A percentile compares a stretch with the other conserved stretches of the same genome.
Evolutionary conservation across 345 rosid species (phyloP).

Genomic region (Populus pruinosa): DNA sequence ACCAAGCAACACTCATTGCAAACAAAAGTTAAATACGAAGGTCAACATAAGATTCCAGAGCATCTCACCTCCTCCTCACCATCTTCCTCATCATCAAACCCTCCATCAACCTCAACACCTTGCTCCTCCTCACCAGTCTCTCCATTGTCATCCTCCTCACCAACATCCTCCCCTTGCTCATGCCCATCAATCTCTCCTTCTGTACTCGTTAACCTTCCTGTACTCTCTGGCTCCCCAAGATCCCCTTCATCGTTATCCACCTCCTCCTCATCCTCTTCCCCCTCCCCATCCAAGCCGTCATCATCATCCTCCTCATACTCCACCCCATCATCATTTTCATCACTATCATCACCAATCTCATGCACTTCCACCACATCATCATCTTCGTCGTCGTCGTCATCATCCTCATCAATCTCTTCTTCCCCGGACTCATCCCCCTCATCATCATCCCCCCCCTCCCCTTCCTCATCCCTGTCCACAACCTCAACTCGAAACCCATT

Average conservation of each 20-base stretch:
- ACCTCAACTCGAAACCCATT: slow-evolving; percentile 47
- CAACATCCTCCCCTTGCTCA: slow-evolving; percentile 72
- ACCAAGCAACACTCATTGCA: not conserved
- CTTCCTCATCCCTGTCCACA: slow-evolving; percentile 10
- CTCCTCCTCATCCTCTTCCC: slow-evolving; percentile 44
- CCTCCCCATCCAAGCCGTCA: slow-evolving; percentile 22
- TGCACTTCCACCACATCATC: slow-evolving; percentile 43
- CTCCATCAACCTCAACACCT: slow-evolving; percentile 47
- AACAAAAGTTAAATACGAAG: not conserved
- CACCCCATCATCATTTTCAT: slow-evolving; percentile 46
- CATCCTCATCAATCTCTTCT: slow-evolving; percentile 23
- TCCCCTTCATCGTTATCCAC: slow-evolving; percentile 50
- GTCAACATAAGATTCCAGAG: not conserved
- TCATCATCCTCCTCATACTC: slow-evolving; percentile 49
- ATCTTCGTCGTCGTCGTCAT: slow-evolving; percentile 1
- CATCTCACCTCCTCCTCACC: slow-evolving; percentile 64
- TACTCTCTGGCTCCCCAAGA: slow-evolving; percentile 38
- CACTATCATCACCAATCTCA: slow-evolving; percentile 40
- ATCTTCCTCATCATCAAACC: slow-evolving; percentile 52
- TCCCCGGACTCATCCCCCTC: slow-evolving; percentile 20
- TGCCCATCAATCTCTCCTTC: slow-evolving; percentile 79
- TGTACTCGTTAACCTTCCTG: slow-evolving; percentile 39
- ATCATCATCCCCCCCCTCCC: slow-evolving; percentile 32
- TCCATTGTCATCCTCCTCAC: slow-evolving; percentile 31
- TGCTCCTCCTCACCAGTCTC: slow-evolving; percentile 32